Evolutionary conservation across 345 rosid species (phyloP), one percentile per base, ranked within the genome.

Genomic region (Pseudoturritis turrita): DNA sequence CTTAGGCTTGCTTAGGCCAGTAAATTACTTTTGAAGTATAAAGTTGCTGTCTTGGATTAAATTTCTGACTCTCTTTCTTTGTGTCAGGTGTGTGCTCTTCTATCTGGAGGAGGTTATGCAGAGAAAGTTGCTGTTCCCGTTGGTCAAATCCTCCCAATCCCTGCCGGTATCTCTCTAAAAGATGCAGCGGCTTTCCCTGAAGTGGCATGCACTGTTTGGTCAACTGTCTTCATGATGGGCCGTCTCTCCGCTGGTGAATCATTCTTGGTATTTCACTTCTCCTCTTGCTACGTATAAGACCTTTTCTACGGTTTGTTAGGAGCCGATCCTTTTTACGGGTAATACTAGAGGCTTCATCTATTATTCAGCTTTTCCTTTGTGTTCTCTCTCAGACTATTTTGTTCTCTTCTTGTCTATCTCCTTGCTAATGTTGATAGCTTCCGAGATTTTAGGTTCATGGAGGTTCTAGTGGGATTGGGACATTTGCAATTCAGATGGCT

Each of bases 401-500:
- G n/a, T 3, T 56, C 18, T 39, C 11, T 18, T 19, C 61, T 50
- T 49, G 11, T 71, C 25, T 28, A 53, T 12, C 53, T 47, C 47
- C 43, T 47, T 19, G 39, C 33, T 59, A n/a, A 54, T 58, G 52
- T 58, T 70, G 53, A 63, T 37, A 6, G 44, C 43, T 18, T 13
- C 74, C 54, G 37, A 49, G 31, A 40, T 82, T 65, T 41, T 75
- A 89, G 94, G 81, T 93, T 81, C 98, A 93, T 75, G 97, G 98
- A 40, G 98, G 98, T 43, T 89, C 98, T 21, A 93, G 96, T 77
- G 98, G 97, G 55, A 86, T 90, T 37, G 98, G 98, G 21, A 90
- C 97, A 23, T 90, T 87, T 72, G 97, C 92, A 18, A 85, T 93
- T 79, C 96, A 93, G 83, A 87, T 90, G 13, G 97, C 94, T 29